phyloP scores from a whole-genome alignment of 352 stramenopile genomes.

The Elongisporangium prolatum region DNA sequence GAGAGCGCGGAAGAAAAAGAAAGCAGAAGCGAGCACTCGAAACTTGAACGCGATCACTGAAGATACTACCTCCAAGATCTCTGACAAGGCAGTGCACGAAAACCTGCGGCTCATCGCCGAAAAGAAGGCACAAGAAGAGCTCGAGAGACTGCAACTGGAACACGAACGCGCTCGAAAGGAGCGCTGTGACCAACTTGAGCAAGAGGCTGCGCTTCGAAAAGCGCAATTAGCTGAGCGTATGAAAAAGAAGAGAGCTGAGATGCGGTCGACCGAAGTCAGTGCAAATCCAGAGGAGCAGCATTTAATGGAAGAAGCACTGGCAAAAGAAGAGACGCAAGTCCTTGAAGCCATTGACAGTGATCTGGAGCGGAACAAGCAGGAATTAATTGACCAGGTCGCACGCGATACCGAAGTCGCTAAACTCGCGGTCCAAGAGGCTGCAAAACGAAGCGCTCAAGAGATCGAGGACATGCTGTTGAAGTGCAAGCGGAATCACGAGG shows the following conservation, averaged over 20 bases:
- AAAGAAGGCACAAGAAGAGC: conserved; percentile 16
- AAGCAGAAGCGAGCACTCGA: conserved; percentile 1
- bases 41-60: not conserved
- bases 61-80: not conserved
- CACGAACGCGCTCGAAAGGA: conserved; percentile 19
- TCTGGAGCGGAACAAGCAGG: conserved; percentile 15
- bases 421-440: conserved; percentile 11
- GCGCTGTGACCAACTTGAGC: conserved; percentile 17
- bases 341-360: conserved; percentile 16
- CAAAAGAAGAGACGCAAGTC: conserved; percentile 13
- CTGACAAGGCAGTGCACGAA: not conserved
- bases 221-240: conserved; percentile 24
- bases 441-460: conserved; percentile 18
- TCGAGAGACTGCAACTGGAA: conserved; percentile 21
- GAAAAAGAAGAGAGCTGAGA: conserved; percentile 18
- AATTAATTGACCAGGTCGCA: conserved; percentile 9
- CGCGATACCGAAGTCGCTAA: conserved; percentile 8
- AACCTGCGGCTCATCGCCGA: conserved; percentile 8
- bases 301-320: conserved; percentile 1
- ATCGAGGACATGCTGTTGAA: conserved; percentile 20
- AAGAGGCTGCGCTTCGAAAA: conserved; percentile 20
- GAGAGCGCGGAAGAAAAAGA: conserved; percentile 19
- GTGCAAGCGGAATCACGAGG: conserved; percentile 23
- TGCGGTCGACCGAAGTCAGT: not conserved
- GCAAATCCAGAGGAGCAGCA: not conserved